A percentile compares a stretch with the other conserved stretches of the same genome.
These are phyloP conservation scores for Pseudocercospora ulei DNA, from an alignment of 2,329 filamentous ascomycete genomes.

Conservation along the genomic window DNA sequence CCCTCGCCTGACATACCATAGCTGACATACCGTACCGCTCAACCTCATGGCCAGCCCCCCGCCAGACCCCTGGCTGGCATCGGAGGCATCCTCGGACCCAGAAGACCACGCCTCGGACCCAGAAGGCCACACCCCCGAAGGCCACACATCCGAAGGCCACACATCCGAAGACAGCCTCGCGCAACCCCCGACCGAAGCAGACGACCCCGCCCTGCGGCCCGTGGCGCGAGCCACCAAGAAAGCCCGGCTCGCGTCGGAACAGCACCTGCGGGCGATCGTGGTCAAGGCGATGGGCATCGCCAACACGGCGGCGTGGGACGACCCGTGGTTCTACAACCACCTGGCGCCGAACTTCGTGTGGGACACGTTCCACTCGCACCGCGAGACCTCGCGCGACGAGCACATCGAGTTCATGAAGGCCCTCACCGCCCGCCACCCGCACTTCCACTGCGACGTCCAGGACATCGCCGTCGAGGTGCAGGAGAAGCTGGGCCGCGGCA, in stretches of 20 bases:
- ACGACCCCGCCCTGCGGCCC: background rate
- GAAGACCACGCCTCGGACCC: too few relatives aligned
- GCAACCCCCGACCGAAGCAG: too few relatives aligned
- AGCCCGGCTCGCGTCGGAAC: conserved; percentile 4
- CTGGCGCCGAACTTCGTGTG: conserved; percentile 8
- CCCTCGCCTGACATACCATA: too few relatives aligned
- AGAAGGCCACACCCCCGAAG: too few relatives aligned
- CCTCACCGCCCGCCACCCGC: conserved; percentile 1
- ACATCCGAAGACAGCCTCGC: too few relatives aligned
- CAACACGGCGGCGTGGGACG: background rate
- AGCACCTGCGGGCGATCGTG: background rate
- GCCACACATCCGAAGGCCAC: too few relatives aligned
- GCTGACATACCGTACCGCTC: too few relatives aligned
- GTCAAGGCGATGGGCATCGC: background rate
- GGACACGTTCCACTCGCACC: conserved; percentile 2
- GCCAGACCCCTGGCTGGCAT: too few relatives aligned
- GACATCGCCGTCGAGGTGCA: conserved; percentile 8
- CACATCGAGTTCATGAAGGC: conserved; percentile 4
- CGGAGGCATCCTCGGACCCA: too few relatives aligned
- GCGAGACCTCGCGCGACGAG: background rate
- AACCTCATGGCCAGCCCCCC: too few relatives aligned
- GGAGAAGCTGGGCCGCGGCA: conserved; percentile 10
- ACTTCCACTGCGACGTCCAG: background rate
- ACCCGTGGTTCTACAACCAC: background rate
- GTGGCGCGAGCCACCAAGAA: conserved; percentile 9